Percentiles rank a stretch among this genome's conserved stretches.
phyloP scores from a whole-genome alignment of 2,329 filamentous ascomycete genomes.

The Ascochyta clinopodiicola region DNA sequence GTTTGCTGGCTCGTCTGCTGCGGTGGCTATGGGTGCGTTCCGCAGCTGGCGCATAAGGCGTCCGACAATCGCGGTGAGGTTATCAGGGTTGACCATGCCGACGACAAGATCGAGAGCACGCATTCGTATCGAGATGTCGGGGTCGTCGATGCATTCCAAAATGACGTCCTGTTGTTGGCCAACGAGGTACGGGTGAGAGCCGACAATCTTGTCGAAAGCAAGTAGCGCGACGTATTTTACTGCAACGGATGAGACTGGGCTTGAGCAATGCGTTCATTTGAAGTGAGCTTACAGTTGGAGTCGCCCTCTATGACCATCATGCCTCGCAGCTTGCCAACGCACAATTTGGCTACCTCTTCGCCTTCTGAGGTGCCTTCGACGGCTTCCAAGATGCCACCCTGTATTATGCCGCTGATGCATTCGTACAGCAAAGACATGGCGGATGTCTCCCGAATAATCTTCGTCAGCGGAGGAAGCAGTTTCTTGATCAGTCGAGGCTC shows the following conservation, averaged over 20 bases:
- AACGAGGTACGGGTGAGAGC: constrained; percentile 86
- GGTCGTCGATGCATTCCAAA: constrained; percentile 91
- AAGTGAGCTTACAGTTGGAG: constrained; percentile 74
- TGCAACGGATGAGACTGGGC: constrained; percentile 45
- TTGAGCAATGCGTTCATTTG: constrained; percentile 15
- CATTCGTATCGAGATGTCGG: constrained; percentile 93
- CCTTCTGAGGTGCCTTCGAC: constrained; percentile 80
- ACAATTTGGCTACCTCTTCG: constrained; percentile 90
- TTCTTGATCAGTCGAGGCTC: constrained; percentile 93
- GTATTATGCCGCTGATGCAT: constrained; percentile 97
- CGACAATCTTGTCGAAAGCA: constrained; percentile 93
- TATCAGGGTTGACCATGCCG: constrained; percentile 91
- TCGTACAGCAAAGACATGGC: constrained; percentile 99
- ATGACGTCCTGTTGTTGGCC: constrained; percentile 95
- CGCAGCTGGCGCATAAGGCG: constrained; percentile 84
- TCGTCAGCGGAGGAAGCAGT: constrained; percentile 85
- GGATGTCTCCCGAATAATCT: constrained; percentile 90
- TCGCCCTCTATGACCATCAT: constrained; percentile 96
- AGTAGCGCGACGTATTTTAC: constrained; percentile 97
- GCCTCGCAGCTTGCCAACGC: constrained; percentile 88
- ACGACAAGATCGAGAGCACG: constrained; percentile 90
- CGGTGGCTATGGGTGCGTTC: constrained; percentile 66
- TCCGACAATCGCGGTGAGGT: constrained; percentile 81
- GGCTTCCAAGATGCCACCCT: constrained; percentile 89
- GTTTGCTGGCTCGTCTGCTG: constrained; percentile 53